These are phyloP conservation scores for Pseudozyma sp. DNA, from an alignment of 1,284 basidiomycete species.

Conservation along the genomic window DNA sequence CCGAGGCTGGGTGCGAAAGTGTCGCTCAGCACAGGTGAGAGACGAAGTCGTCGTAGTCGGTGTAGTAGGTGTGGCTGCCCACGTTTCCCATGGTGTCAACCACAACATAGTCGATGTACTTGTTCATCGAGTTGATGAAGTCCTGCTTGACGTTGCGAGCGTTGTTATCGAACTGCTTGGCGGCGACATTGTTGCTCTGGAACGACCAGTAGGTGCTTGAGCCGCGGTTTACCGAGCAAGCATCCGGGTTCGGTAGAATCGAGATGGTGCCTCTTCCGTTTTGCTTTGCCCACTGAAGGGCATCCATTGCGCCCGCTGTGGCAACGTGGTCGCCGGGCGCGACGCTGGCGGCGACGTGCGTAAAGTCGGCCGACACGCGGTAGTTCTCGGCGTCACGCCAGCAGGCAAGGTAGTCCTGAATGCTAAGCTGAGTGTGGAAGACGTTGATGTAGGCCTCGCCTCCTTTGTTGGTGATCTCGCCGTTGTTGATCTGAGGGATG, in stretches of 20 bases:
- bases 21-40: slow-evolving; percentile 3
- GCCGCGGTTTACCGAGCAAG: background rate
- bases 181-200: slow-evolving; percentile 6
- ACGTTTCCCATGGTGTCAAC: slow-evolving; percentile 8
- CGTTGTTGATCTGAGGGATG: slow-evolving; percentile 16
- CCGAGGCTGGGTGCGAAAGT: too few relatives aligned
- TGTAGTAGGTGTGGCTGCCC: slow-evolving; percentile 1
- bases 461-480: slow-evolving; percentile 5
- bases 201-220: slow-evolving; percentile 5
- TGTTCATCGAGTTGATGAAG: slow-evolving; percentile 1
- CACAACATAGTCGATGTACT: slow-evolving; percentile 5
- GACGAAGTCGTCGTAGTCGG: slow-evolving; percentile 3
- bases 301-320: background rate
- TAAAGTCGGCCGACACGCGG: slow-evolving; percentile 4
- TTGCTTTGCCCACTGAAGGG: slow-evolving; percentile 3
- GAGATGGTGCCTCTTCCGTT: slow-evolving; percentile 1
- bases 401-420: slow-evolving; percentile 13
- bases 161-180: background rate
- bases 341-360: slow-evolving; percentile 12
- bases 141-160: slow-evolving; percentile 2
- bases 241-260: slow-evolving; percentile 4
- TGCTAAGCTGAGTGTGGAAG: slow-evolving; percentile 10
- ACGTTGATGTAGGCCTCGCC: slow-evolving; percentile 12
- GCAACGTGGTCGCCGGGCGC: slow-evolving; percentile 1
- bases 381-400: slow-evolving; percentile 2